Percentiles rank a stretch among this genome's conserved stretches.
Evolutionary conservation across 2,329 filamentous ascomycete species (phyloP).

Genomic region (Ploettnerulaceae sp.): DNA sequence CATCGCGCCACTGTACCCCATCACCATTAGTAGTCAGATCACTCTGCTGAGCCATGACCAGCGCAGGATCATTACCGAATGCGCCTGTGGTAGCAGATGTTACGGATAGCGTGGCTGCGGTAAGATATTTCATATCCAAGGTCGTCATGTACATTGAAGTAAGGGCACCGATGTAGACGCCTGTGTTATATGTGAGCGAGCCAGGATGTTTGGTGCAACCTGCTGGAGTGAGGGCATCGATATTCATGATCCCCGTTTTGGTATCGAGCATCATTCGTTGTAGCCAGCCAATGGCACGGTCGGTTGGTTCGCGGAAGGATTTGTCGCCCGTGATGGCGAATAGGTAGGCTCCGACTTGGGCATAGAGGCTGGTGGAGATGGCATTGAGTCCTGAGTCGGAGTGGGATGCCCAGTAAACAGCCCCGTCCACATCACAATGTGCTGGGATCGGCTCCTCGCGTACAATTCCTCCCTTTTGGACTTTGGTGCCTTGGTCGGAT

Average conservation of each 20-base stretch:
- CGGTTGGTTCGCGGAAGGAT: slow-evolving; percentile 9
- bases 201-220: slow-evolving; percentile 8
- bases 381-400: slow-evolving; percentile 11
- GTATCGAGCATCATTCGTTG: slow-evolving; percentile 14
- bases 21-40: slow-evolving; percentile 5
- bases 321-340: slow-evolving; percentile 7
- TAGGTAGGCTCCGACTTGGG: slow-evolving; percentile 14
- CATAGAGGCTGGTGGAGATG: slow-evolving; percentile 16
- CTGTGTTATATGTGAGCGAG: slow-evolving; percentile 18
- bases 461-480: slow-evolving; percentile 11
- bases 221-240: slow-evolving; percentile 6
- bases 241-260: slow-evolving; percentile 7
- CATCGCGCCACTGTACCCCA: slow-evolving; percentile 11
- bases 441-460: slow-evolving; percentile 8
- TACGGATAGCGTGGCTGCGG: slow-evolving; percentile 7
- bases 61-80: slow-evolving; percentile 4
- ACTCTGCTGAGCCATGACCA: slow-evolving; percentile 8
- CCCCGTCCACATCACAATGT: slow-evolving; percentile 14
- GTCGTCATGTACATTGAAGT: slow-evolving; percentile 14
- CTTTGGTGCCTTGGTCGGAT: slow-evolving; percentile 10
- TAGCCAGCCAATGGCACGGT: slow-evolving; percentile 11
- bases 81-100: not conserved
- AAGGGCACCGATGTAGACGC: slow-evolving; percentile 17
- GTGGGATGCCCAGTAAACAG: slow-evolving; percentile 14
- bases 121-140: slow-evolving; percentile 9